A percentile compares a stretch with the other conserved stretches of the same genome.
phyloP scores from a whole-genome alignment of 2,329 filamentous ascomycete genomes.

The Nemania abortiva region DNA sequence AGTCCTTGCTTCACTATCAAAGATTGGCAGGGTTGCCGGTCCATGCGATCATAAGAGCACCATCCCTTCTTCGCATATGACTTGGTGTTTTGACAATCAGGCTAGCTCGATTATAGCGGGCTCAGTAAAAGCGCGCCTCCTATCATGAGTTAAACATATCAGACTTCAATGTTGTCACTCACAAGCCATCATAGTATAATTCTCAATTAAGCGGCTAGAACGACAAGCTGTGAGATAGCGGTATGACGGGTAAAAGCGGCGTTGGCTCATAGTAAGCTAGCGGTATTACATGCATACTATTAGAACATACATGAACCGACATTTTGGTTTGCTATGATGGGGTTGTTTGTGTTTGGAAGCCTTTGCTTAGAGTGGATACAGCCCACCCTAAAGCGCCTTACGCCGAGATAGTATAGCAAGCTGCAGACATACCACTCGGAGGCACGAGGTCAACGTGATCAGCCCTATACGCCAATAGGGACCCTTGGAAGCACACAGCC shows the following conservation, averaged over 20 bases:
- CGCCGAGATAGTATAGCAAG: constrained; percentile 3
- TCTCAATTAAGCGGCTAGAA: neutral
- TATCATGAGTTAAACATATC: neutral
- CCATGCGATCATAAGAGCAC: neutral
- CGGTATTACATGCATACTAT: too few relatives aligned
- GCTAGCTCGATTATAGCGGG: neutral
- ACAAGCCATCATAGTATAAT: neutral
- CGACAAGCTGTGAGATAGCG: neutral
- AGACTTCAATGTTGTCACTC: neutral
- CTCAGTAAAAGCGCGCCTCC: neutral
- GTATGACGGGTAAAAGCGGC: neutral
- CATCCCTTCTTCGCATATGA: neutral
- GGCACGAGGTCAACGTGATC: neutral
- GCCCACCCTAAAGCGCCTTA: neutral
- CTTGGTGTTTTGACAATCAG: neutral
- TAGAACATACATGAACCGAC: too few relatives aligned
- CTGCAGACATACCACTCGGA: neutral
- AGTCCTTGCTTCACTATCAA: neutral
- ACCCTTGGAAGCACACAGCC: neutral
- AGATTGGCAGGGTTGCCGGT: neutral
- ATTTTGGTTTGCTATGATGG: too few relatives aligned
- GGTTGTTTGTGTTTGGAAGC: too few relatives aligned
- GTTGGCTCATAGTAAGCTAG: too few relatives aligned
- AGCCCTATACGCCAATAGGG: constrained; percentile 8
- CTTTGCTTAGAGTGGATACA: neutral